Base-by-base conservation (phyloP, 768 basidiomycete species). In the Tricholoma bakamatsutake region DNA sequence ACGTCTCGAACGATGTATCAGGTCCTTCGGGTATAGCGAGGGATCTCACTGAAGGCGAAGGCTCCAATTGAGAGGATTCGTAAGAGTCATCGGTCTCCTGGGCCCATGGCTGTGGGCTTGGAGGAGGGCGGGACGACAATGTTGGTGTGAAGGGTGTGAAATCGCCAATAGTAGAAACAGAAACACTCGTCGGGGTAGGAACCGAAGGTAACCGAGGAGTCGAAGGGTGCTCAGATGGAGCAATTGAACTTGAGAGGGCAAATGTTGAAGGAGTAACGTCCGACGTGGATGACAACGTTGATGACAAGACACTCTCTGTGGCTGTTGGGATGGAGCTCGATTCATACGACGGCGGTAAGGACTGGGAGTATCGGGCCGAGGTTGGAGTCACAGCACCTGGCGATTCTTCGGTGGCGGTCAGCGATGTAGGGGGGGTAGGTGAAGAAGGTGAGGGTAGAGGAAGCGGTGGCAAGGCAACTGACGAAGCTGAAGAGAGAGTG, bases 1-100 rank as follows among this genome's bases (percentile, higher is more conserved):
- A 90, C 0, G 88, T 88, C 55, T 91, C 90, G 55, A 83, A 85
- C 0, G 88, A 90, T 0, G 63, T 71, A 59, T 91, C 90, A 8
- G 63, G 70, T 4, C 76, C 79, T 43, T 92, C 88, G 1, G 79
- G 81, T 43, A 90, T 66, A 24, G 73, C 76, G 18, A 80, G 55
- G 3, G 79, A 80, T 21, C 68, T 68, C 3, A 81, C 72, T 18
- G 86, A 85, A 15, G 86, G 87, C 2, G 90, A 90, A 0, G 89
- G 84, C 5, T 72, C 74, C 21, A 93, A 72, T n/a, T 87, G 71
- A 1, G 88, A 87, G 0, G 90, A 90, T 18, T 91, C 89, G 58
- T 87, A 92, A 0, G 90, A 86, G 9, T 75, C 64, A 53, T 88
- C 83, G 0, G 84, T 85, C 62, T 83, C 84, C 2, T 77, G 66